Evolutionary conservation across 2,329 filamentous ascomycete genomes (phyloP).

Genomic region (Aspergillus ustus): DNA sequence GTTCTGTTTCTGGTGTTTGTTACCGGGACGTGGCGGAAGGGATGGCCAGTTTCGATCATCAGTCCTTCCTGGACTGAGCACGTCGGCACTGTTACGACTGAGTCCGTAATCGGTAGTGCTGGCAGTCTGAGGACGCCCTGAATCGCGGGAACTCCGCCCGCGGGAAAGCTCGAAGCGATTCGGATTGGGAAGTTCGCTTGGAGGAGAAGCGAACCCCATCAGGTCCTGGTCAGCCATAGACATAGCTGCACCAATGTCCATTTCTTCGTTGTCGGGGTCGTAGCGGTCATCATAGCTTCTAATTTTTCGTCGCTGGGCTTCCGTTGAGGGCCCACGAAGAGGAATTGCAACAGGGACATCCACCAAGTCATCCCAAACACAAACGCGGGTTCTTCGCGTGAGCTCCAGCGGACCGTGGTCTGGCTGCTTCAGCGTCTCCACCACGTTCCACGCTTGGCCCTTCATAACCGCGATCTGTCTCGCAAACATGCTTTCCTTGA

Average conservation of each 20-base stretch:
- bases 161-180: constrained; percentile 72
- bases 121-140: constrained; percentile 37
- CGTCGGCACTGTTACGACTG: constrained; percentile 37
- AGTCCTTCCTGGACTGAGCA: constrained; percentile 36
- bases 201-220: constrained; percentile 63
- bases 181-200: constrained; percentile 70
- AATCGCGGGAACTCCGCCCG: constrained; percentile 43
- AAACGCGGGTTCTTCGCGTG: constrained; percentile 86
- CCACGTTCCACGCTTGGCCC: constrained; percentile 98
- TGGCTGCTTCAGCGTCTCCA: constrained; percentile 89
- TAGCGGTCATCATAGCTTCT: constrained; percentile 43
- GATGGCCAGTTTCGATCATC: constrained; percentile 44
- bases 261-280: constrained; percentile 73
- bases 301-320: constrained; percentile 72
- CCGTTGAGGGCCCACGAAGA: constrained; percentile 81
- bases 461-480: constrained; percentile 99
- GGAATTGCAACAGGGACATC: constrained; percentile 94
- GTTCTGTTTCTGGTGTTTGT: constrained; percentile 37
- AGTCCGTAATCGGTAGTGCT: constrained; percentile 41
- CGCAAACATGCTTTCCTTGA: constrained; percentile 99
- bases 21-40: constrained; percentile 39
- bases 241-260: constrained; percentile 81
- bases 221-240: constrained; percentile 69
- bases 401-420: constrained; percentile 95
- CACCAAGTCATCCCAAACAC: constrained; percentile 97